Evolutionary conservation across 2,329 filamentous ascomycete genomes (phyloP), one percentile per base, ranked within the genome.

Genomic region (Ophiostoma ulmi): DNA sequence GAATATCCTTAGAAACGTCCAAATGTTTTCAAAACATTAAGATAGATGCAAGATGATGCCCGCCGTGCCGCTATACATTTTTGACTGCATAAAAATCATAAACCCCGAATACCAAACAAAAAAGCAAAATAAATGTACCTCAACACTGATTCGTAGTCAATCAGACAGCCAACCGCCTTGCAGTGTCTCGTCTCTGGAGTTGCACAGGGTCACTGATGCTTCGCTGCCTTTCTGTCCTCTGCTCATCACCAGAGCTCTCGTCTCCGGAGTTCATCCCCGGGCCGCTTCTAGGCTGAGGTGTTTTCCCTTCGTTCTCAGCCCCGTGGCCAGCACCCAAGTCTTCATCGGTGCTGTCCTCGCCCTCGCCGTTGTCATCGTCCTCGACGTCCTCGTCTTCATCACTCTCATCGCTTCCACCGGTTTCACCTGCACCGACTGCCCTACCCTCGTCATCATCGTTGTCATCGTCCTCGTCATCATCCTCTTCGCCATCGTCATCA

Each of bases 211-310:
- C 80, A 4, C 58, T 63, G 13, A 63, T 63, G 58, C 58, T 63
- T 7, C 58, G 58, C 14, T 63, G 58, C 26, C 58, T 35, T 26
- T 63, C 58, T 35, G 86, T 87, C 73, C 84, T 78, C 75, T 81
- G 81, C 73, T 86, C 84, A 67, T 84, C 85, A 0, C 81, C 83
- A 17, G 83, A 85, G 70, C 83, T 72, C 11, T 68, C 65, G 17
- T 91, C 89, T 26, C 92, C 90, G 68, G 91, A 90, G 11, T 81
- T 35, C 58, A 63, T 35, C 52, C 20, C 11, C 5, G 58, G 2
- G n/a, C 52, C 22, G 11, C 26, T 26, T 58, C 52, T 11, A 10
- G 52, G 22, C 52, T 17, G 52, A 26, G 17, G 22, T 10, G 52
- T 13, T 31, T 58, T 26, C 4, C 52, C 26, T 11, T n/a, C 31